These are phyloP conservation scores for Pythium guiyangense DNA, from an alignment of 352 stramenopile species.

Conservation along the genomic window DNA sequence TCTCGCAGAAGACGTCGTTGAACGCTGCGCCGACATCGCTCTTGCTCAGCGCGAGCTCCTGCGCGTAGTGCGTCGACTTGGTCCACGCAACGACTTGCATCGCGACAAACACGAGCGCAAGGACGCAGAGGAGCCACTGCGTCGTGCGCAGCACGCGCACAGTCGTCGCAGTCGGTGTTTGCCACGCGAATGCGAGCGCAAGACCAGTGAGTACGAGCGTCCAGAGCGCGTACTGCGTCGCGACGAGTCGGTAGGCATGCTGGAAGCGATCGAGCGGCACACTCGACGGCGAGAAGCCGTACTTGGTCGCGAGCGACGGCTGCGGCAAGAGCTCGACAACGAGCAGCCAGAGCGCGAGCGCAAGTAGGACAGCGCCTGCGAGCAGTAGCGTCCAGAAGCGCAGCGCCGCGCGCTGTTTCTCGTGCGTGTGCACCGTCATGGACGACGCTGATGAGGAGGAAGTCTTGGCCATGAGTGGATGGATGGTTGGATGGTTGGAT, in stretches of 20 bases:
- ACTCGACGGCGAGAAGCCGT: conserved; percentile 2
- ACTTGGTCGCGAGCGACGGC: conserved; percentile 1
- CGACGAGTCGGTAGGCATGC: neutral
- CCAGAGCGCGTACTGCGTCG: conserved; percentile 4
- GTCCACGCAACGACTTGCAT: conserved; percentile 8
- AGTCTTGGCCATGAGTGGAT: neutral
- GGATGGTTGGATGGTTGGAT: no score
- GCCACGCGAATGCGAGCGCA: neutral
- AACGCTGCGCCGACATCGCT: conserved; percentile 8
- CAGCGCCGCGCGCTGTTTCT: conserved; percentile 1
- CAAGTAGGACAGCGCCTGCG: neutral
- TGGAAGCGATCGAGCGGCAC: conserved; percentile 4
- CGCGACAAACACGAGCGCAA: conserved; percentile 3
- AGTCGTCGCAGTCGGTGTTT: neutral
- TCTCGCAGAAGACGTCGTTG: conserved; percentile 18
- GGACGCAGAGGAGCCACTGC: neutral
- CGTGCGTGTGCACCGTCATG: conserved; percentile 2
- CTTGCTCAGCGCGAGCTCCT: neutral
- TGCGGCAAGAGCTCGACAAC: neutral
- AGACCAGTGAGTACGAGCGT: conserved; percentile 2
- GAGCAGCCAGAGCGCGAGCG: conserved; percentile 4
- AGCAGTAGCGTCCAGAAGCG: conserved; percentile 1
- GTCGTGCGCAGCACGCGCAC: neutral
- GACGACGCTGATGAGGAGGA: conserved; percentile 1
- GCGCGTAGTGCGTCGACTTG: conserved; percentile 11